A percentile compares a stretch with the other conserved stretches of the same genome.
phyloP scores from a whole-genome alignment of 805 yeast genomes.

The Kuraishia ogatae region DNA sequence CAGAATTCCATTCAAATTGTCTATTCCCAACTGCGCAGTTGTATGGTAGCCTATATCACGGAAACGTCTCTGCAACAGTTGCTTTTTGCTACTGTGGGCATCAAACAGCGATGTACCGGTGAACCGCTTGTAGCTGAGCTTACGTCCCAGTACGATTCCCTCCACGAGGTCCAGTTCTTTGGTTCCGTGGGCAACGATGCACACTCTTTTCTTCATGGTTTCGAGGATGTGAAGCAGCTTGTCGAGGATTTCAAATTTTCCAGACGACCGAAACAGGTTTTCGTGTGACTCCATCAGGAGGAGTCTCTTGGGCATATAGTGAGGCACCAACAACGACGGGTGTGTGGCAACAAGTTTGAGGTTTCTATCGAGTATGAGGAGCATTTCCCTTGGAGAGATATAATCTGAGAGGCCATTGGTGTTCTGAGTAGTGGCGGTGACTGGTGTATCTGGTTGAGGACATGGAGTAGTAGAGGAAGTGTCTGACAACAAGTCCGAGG shows the following conservation, averaged over 20 bases:
- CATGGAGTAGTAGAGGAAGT: conserved; percentile 1
- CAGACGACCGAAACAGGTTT: conserved; percentile 42
- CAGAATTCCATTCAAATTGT: neutral
- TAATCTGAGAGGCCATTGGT: neutral
- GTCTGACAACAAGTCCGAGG: neutral
- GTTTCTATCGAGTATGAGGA: conserved; percentile 35
- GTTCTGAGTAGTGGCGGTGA: neutral
- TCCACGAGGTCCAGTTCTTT: conserved; percentile 76
- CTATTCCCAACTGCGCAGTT: neutral
- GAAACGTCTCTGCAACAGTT: neutral
- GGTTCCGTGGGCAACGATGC: conserved; percentile 49
- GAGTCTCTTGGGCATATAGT: conserved; percentile 65
- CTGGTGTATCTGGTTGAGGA: conserved; percentile 1
- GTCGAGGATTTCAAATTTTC: conserved; percentile 51
- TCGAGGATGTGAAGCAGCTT: conserved; percentile 18
- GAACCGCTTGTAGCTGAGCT: conserved; percentile 53
- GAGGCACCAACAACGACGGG: conserved; percentile 67
- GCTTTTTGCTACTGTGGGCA: conserved; percentile 11
- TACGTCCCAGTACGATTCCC: conserved; percentile 67
- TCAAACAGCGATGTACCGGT: conserved; percentile 55
- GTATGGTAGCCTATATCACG: neutral
- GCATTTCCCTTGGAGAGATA: conserved; percentile 22
- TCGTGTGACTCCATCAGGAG: conserved; percentile 59
- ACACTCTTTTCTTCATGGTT: conserved; percentile 18
- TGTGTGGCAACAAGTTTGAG: conserved; percentile 48